These are phyloP conservation scores for Leishmania turanica DNA, from an alignment of 208 protist genomes.

Conservation along the genomic window DNA sequence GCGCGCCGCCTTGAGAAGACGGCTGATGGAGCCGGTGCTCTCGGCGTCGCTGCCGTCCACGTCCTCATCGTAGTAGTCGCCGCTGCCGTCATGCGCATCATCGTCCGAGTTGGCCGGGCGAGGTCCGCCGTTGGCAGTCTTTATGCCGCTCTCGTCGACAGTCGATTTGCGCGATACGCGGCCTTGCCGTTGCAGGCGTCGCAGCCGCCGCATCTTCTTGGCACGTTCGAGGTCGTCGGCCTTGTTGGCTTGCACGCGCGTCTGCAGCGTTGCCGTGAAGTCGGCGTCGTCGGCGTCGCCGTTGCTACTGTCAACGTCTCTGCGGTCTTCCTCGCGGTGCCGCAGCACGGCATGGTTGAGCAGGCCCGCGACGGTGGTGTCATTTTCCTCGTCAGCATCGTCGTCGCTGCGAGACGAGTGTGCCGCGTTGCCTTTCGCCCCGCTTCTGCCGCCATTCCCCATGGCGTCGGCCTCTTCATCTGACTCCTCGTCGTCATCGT, in stretches of 20 bases:
- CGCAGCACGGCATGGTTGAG: constrained; percentile 46
- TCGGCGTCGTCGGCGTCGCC: constrained; percentile 27
- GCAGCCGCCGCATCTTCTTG: constrained; percentile 80
- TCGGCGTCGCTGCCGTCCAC: constrained; percentile 21
- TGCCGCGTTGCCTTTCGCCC: too few species aligned
- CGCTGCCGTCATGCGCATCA: constrained; percentile 26
- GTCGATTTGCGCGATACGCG: constrained; percentile 66
- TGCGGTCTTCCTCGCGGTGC: neutral
- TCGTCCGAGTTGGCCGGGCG: constrained; percentile 16
- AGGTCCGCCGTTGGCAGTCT: constrained; percentile 26
- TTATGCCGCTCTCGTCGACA: constrained; percentile 56
- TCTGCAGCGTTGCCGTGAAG: constrained; percentile 58
- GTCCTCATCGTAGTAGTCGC: constrained; percentile 32
- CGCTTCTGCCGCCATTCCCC: neutral
- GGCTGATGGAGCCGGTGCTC: constrained; percentile 35
- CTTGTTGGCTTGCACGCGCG: constrained; percentile 49
- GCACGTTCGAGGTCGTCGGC: constrained; percentile 63
- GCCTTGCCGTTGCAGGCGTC: constrained; percentile 65
- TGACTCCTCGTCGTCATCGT: constrained; percentile 58
- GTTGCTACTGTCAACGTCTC: constrained; percentile 3
- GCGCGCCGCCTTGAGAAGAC: constrained; percentile 17
- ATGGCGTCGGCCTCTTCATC: constrained; percentile 35
- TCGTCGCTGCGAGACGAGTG: neutral
- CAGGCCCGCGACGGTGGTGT: constrained; percentile 29
- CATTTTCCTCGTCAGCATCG: constrained; percentile 10